These are phyloP conservation scores for Zygotorulaspora danielsina DNA, from an alignment of 805 yeast genomes.

Conservation along the genomic window DNA sequence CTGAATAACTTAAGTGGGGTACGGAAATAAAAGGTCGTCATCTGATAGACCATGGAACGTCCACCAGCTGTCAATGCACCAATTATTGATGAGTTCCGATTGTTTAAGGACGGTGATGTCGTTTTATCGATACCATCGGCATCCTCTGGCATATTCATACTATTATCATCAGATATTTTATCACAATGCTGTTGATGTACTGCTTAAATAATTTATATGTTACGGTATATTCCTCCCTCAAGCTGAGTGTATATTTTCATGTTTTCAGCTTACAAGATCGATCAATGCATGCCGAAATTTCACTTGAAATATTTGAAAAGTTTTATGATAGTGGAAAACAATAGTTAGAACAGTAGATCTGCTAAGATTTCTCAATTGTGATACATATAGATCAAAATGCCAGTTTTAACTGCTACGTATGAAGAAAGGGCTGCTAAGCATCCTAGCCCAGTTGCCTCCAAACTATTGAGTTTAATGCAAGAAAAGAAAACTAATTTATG, in stretches of 20 bases:
- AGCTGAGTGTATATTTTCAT: too few species aligned
- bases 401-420: conserved; percentile 41
- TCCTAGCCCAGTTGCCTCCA: conserved; percentile 72
- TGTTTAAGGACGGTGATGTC: conserved; percentile 5
- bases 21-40: conserved; percentile 72
- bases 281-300: background rate
- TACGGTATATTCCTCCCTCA: too few species aligned
- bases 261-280: too few species aligned
- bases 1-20: conserved; percentile 81
- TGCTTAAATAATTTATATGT: too few species aligned
- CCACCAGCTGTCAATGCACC: conserved; percentile 84
- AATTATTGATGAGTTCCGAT: conserved; percentile 46
- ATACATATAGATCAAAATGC: too few species aligned
- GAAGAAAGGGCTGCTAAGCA: conserved; percentile 66
- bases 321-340: background rate
- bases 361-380: background rate
- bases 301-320: background rate
- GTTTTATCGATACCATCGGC: conserved; percentile 1
- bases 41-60: conserved; percentile 74
- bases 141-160: conserved; percentile 7
- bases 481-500: conserved; percentile 81
- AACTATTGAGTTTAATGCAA: conserved; percentile 70
- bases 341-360: background rate
- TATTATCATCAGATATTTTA: background rate
- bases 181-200: background rate